Evolutionary conservation across 2,329 filamentous ascomycete species (phyloP).

Genomic region (Alternaria longipes): DNA sequence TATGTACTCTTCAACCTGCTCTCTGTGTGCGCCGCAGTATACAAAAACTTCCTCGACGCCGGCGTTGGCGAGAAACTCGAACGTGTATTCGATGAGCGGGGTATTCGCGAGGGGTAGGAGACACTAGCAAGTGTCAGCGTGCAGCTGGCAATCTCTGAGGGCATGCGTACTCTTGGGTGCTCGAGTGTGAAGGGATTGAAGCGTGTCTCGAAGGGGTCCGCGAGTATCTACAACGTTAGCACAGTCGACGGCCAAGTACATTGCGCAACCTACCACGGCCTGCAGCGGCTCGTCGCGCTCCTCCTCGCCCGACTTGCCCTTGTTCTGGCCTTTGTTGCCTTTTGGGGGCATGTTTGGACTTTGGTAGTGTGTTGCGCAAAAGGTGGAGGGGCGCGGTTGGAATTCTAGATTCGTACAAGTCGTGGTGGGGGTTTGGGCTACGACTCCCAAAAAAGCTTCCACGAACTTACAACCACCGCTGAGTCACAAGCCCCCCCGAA

Average conservation of each 20-base stretch:
- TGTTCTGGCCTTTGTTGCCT: slow-evolving; percentile 55
- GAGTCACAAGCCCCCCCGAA: slow-evolving; percentile 26
- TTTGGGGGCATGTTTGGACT: slow-evolving; percentile 57
- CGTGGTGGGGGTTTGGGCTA: slow-evolving; percentile 21
- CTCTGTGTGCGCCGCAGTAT: slow-evolving; percentile 87
- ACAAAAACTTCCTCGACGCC: slow-evolving; percentile 94
- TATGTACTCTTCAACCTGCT: slow-evolving; percentile 88
- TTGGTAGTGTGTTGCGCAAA: slow-evolving; percentile 8
- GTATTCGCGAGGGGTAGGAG: slow-evolving; percentile 92
- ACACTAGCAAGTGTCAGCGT: slow-evolving; percentile 67
- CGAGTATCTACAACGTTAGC: slow-evolving; percentile 71
- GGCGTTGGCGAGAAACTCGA: slow-evolving; percentile 94
- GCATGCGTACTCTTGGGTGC: slow-evolving; percentile 76
- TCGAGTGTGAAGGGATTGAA: slow-evolving; percentile 91
- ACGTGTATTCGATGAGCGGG: slow-evolving; percentile 95
- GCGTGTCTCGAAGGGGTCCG: slow-evolving; percentile 92
- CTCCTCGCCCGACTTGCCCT: slow-evolving; percentile 59
- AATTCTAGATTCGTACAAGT: slow-evolving; percentile 19
- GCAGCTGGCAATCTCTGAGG: slow-evolving; percentile 3
- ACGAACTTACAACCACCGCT: slow-evolving; percentile 20
- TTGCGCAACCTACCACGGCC: slow-evolving; percentile 63
- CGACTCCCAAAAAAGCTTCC: slow-evolving; percentile 20
- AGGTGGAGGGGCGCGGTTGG: slow-evolving; percentile 18
- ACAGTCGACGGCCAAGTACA: slow-evolving; percentile 13
- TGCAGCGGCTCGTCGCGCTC: slow-evolving; percentile 70